Percentiles rank a stretch among this genome's conserved stretches.
Conservation (phyloP, 108 stramenopile species). For the Pseudonitzschia delicatissima region DNA sequence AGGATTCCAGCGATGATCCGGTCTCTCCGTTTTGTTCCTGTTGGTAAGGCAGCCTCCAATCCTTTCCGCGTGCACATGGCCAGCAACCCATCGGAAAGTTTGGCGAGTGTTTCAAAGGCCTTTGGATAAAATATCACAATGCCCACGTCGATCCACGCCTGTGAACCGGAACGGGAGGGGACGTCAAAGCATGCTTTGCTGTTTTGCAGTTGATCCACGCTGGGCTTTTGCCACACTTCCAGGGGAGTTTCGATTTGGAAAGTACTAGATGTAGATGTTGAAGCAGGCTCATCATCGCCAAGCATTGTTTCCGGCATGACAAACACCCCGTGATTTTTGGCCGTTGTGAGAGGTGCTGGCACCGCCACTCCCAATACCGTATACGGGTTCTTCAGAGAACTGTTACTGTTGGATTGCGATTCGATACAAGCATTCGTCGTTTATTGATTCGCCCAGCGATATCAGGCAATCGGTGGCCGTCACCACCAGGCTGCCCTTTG, state of each 20-base stretch:
- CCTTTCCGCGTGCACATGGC: constrained; percentile 42
- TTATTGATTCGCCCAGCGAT: constrained; percentile 18
- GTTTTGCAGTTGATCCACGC: constrained; percentile 35
- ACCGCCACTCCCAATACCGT: constrained; percentile 69
- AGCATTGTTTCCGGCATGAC: constrained; percentile 30
- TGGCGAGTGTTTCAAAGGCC: constrained; percentile 38
- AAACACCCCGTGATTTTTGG: constrained; percentile 85
- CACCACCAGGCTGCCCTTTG: constrained; percentile 58
- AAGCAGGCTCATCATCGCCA: background rate
- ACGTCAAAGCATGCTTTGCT: constrained; percentile 5
- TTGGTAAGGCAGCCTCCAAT: constrained; percentile 32
- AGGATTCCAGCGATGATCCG: constrained; percentile 26
- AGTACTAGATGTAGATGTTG: background rate
- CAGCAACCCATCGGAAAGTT: constrained; percentile 34
- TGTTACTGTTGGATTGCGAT: no score
- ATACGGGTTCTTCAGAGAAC: no score
- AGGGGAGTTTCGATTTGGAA: constrained; percentile 13
- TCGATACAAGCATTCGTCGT: background rate
- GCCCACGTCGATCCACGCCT: constrained; percentile 84
- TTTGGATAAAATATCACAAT: constrained; percentile 64
- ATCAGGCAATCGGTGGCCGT: constrained; percentile 69
- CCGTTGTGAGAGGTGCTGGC: constrained; percentile 62
- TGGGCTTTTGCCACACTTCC: constrained; percentile 64
- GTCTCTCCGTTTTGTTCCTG: background rate
- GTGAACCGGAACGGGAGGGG: constrained; percentile 9